Evolutionary conservation across 1,139 yeast genomes (phyloP).

Genomic region (Meyerozyma elateridarum): DNA sequence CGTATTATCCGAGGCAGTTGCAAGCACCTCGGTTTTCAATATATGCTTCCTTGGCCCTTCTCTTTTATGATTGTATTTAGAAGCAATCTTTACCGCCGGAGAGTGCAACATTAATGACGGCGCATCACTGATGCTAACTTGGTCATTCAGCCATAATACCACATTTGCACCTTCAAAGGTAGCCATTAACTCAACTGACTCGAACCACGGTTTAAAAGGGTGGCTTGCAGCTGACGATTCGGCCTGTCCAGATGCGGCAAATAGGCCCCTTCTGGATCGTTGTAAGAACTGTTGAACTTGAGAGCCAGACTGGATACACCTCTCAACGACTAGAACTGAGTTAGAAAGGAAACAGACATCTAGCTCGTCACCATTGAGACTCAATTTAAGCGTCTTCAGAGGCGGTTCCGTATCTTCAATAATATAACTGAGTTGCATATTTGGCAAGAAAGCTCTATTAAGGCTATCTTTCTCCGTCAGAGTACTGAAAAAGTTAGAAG

Average conservation of each 20-base stretch:
- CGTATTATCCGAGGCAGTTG: conserved; percentile 71
- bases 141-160: conserved; percentile 43
- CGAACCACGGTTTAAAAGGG: conserved; percentile 27
- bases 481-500: conserved; percentile 48
- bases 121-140: conserved; percentile 33
- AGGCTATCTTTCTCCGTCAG: conserved; percentile 41
- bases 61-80: conserved; percentile 27
- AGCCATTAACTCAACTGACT: conserved; percentile 48
- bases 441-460: conserved; percentile 65
- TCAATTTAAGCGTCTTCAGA: conserved; percentile 31
- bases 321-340: conserved; percentile 45
- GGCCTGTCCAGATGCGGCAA: conserved; percentile 1
- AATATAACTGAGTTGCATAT: conserved; percentile 56
- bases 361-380: conserved; percentile 60
- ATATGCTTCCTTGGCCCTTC: conserved; percentile 33
- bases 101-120: conserved; percentile 66
- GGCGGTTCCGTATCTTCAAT: conserved; percentile 27
- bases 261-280: conserved; percentile 7
- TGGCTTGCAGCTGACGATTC: conserved; percentile 15
- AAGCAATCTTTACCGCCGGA: conserved; percentile 66
- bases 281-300: conserved; percentile 36
- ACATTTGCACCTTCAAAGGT: conserved; percentile 72
- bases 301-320: conserved; percentile 40
- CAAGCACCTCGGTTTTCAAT: conserved; percentile 49
- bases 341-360: conserved; percentile 60